These are phyloP conservation scores for Halenospora varia DNA, from an alignment of 495 filamentous ascomycete genomes.

Conservation along the genomic window DNA sequence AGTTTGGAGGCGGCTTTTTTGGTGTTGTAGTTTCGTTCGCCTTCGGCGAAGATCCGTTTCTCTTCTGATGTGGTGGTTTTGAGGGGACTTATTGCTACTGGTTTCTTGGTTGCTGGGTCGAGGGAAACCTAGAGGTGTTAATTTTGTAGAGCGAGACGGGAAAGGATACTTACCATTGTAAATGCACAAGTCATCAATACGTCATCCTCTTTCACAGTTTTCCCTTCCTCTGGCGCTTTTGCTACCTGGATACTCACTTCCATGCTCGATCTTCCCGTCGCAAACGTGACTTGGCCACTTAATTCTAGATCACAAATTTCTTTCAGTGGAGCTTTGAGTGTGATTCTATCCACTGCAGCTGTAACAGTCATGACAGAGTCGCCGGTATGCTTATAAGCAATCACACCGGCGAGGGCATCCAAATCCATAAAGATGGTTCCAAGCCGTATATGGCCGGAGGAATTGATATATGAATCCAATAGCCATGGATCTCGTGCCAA, in stretches of 20 bases:
- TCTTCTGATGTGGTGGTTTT: slow-evolving; percentile 68
- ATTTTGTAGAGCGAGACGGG: not conserved
- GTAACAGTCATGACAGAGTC: slow-evolving; percentile 75
- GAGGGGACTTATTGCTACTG: slow-evolving; percentile 47
- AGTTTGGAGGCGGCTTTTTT: slow-evolving; percentile 64
- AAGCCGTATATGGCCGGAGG: slow-evolving; percentile 44
- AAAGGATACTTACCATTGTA: slow-evolving; percentile 57
- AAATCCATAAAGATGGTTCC: slow-evolving; percentile 78
- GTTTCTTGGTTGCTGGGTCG: slow-evolving; percentile 68
- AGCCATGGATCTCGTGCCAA: slow-evolving; percentile 38
- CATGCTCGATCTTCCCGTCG: slow-evolving; percentile 75
- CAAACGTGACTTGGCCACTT: slow-evolving; percentile 76
- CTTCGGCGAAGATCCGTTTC: slow-evolving; percentile 58
- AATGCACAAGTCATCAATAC: slow-evolving; percentile 76
- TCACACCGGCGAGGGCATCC: slow-evolving; percentile 74
- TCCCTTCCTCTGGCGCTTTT: slow-evolving; percentile 53
- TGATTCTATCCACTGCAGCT: slow-evolving; percentile 76
- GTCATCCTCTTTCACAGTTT: slow-evolving; percentile 59
- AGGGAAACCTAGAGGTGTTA: slow-evolving; percentile 50
- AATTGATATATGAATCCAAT: slow-evolving; percentile 39
- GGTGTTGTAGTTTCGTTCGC: slow-evolving; percentile 69
- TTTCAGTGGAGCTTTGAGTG: slow-evolving; percentile 65
- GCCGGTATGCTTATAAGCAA: slow-evolving; percentile 81
- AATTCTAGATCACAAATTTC: slow-evolving; percentile 80
- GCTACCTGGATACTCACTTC: slow-evolving; percentile 75